Evolutionary conservation across 352 stramenopile species (phyloP).

Genomic region (Pythium dissimile): DNA sequence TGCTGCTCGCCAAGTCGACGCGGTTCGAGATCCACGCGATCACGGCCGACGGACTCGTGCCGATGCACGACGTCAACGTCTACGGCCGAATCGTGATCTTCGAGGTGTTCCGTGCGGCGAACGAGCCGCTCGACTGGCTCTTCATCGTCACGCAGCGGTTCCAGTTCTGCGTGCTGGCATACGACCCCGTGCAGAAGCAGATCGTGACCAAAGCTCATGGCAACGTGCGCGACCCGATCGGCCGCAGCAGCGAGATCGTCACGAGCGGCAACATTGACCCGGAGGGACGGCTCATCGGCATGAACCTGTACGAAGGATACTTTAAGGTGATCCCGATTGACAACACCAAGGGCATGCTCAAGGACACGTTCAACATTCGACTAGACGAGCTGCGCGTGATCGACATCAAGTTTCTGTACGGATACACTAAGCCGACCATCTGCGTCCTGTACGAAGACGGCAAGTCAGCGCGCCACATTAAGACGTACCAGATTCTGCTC

Average conservation of each 20-base stretch:
- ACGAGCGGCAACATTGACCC: conserved; percentile 88
- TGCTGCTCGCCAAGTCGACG: conserved; percentile 88
- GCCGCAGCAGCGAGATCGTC: conserved; percentile 85
- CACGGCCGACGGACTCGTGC: conserved; percentile 81
- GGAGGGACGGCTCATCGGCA: conserved; percentile 81
- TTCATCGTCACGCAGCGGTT: conserved; percentile 89
- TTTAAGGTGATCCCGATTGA: conserved; percentile 91
- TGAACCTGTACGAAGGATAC: conserved; percentile 91
- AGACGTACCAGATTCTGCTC: conserved; percentile 89
- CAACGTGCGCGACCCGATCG: conserved; percentile 83
- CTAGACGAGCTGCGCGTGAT: conserved; percentile 92
- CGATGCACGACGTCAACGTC: conserved; percentile 81
- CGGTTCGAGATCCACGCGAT: conserved; percentile 88
- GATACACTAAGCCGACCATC: conserved; percentile 86
- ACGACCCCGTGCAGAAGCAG: conserved; percentile 60
- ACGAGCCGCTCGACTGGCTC: conserved; percentile 80
- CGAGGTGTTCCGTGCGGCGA: conserved; percentile 73
- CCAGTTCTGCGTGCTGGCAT: conserved; percentile 88
- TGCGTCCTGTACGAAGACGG: conserved; percentile 92
- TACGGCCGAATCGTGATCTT: conserved; percentile 89
- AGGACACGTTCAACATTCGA: conserved; percentile 90
- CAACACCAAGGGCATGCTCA: conserved; percentile 64
- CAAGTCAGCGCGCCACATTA: conserved; percentile 86
- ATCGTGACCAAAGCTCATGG: conserved; percentile 86
- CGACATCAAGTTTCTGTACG: conserved; percentile 92